These are phyloP conservation scores for Neofusicoccum umdonicola DNA, from an alignment of 2,329 filamentous ascomycete genomes.

Conservation along the genomic window DNA sequence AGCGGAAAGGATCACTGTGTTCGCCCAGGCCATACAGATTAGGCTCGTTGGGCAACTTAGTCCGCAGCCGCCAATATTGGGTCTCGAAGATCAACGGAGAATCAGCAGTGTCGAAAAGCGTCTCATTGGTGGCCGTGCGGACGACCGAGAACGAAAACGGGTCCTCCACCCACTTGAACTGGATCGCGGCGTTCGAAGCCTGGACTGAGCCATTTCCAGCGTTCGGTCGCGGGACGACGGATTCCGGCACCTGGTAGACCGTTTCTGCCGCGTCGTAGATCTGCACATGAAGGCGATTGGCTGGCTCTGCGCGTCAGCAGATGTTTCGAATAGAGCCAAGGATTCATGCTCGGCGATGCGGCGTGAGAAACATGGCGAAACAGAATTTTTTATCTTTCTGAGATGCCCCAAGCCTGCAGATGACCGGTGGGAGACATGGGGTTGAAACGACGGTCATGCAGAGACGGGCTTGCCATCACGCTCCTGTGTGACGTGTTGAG, in stretches of 20 bases:
- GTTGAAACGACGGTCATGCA: conserved; percentile 2
- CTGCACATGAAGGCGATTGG: conserved; percentile 69
- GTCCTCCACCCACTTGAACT: conserved; percentile 53
- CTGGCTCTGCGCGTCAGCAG: conserved; percentile 36
- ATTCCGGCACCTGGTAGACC: conserved; percentile 72
- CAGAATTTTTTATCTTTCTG: neutral
- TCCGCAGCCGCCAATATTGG: conserved; percentile 73
- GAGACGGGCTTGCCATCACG: neutral
- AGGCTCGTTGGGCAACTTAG: conserved; percentile 64
- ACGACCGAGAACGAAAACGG: conserved; percentile 69
- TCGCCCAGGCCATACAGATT: conserved; percentile 78
- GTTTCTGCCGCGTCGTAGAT: conserved; percentile 68
- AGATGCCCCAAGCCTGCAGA: neutral
- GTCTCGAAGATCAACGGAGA: conserved; percentile 70
- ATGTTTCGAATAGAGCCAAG: conserved; percentile 19
- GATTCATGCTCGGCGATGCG: neutral
- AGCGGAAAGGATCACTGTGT: conserved; percentile 67
- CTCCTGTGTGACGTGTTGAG: neutral
- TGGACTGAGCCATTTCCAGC: conserved; percentile 33
- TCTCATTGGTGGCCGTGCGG: conserved; percentile 56
- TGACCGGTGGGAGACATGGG: neutral
- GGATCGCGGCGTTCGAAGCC: conserved; percentile 45
- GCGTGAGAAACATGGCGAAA: neutral
- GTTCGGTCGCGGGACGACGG: conserved; percentile 62
- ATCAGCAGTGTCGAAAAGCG: conserved; percentile 68